Evolutionary conservation across 1,284 basidiomycete genomes (phyloP).

Genomic region (Pholiota adiposa): DNA sequence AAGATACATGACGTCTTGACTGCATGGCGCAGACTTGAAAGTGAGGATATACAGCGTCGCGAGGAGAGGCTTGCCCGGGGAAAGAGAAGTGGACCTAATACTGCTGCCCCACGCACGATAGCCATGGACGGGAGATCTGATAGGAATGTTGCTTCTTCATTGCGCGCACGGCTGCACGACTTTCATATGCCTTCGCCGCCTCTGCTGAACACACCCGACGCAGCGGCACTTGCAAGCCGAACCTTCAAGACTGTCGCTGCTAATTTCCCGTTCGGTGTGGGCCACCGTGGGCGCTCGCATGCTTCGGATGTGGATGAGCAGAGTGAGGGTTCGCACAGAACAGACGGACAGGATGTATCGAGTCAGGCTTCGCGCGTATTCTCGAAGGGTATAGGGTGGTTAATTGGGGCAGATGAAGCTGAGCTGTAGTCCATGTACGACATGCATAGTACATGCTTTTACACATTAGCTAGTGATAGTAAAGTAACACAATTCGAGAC

Average conservation of each 20-base stretch:
- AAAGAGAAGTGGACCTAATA: constrained; percentile 22
- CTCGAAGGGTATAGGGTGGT: constrained; percentile 85
- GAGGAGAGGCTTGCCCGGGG: constrained; percentile 43
- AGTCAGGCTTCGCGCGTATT: constrained; percentile 73
- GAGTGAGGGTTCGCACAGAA: constrained; percentile 45
- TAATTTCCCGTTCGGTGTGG: constrained; percentile 71
- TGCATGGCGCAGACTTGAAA: constrained; percentile 73
- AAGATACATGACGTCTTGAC: constrained; percentile 73
- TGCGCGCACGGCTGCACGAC: constrained; percentile 62
- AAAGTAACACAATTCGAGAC: constrained; percentile 7
- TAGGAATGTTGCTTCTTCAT: constrained; percentile 47
- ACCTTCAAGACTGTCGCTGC: constrained; percentile 78
- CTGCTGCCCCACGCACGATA: constrained; percentile 18
- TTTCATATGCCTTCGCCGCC: constrained; percentile 69
- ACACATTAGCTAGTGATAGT: constrained; percentile 9
- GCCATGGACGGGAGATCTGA: constrained; percentile 27
- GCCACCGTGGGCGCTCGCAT: constrained; percentile 52
- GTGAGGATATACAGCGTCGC: constrained; percentile 59
- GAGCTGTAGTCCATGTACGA: constrained; percentile 26
- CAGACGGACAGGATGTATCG: constrained; percentile 65
- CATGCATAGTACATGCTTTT: constrained; percentile 8
- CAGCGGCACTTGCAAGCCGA: constrained; percentile 72
- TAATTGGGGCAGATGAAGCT: constrained; percentile 77
- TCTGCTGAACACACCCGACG: constrained; percentile 68
- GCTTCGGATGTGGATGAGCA: constrained; percentile 44